phyloP scores from a whole-genome alignment of 129 eudicot genomes.

The Flaveria brownii region DNA sequence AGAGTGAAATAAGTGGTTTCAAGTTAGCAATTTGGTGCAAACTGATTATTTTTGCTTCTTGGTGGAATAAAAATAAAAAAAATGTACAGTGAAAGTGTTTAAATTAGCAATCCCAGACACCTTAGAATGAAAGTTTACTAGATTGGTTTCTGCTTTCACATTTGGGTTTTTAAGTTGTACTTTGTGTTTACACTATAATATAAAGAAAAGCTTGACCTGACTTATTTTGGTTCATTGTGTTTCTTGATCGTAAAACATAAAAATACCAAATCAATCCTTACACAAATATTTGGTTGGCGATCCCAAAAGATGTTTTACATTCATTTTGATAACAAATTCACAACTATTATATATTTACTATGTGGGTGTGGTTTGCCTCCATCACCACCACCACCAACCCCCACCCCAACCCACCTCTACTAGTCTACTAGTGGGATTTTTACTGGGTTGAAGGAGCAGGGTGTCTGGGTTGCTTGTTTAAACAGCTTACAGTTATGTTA shows the following conservation, averaged over 20 bases:
- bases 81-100: not conserved
- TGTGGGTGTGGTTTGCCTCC: not conserved
- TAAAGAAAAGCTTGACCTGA: not conserved
- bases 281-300: not conserved
- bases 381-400: no score
- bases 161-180: not conserved
- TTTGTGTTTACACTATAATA: not conserved
- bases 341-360: not conserved
- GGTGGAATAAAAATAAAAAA: not conserved
- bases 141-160: conserved; percentile 5
- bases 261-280: not conserved
- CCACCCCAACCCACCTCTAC: no score
- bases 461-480: not conserved
- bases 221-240: not conserved
- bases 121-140: not conserved
- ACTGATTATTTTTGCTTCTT: not conserved
- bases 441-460: no score
- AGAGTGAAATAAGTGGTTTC: not conserved
- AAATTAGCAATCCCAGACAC: not conserved
- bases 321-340: not conserved
- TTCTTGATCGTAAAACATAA: not conserved
- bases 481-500: not conserved
- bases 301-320: not conserved
- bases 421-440: no score
- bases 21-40: not conserved